phyloP scores from a whole-genome alignment of 495 filamentous ascomycete genomes.

The Xylaria castorea region DNA sequence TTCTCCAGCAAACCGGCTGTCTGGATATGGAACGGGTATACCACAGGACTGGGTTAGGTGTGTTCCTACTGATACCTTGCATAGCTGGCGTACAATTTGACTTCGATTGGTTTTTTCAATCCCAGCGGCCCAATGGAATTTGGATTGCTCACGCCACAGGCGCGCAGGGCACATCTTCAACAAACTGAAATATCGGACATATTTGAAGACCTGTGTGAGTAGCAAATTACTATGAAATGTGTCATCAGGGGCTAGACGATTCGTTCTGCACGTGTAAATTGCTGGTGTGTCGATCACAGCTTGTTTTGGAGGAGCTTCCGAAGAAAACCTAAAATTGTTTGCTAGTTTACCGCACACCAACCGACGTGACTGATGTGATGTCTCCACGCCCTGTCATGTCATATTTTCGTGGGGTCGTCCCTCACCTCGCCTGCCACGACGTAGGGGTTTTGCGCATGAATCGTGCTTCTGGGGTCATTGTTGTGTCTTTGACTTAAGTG shows the following conservation, averaged over 20 bases:
- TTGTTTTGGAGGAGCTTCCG: slow-evolving; percentile 15
- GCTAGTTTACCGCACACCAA: neutral
- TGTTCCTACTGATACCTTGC: slow-evolving; percentile 33
- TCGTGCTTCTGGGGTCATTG: neutral
- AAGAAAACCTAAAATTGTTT: slow-evolving; percentile 8
- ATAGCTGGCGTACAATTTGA: slow-evolving; percentile 35
- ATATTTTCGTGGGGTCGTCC: neutral
- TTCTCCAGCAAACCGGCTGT: neutral
- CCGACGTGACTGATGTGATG: neutral
- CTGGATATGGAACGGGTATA: neutral
- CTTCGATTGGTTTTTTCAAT: slow-evolving; percentile 25
- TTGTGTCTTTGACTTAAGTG: neutral
- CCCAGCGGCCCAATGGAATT: neutral
- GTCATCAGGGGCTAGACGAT: slow-evolving; percentile 4
- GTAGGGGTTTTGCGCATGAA: neutral
- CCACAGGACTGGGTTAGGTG: neutral
- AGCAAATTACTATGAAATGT: slow-evolving; percentile 7
- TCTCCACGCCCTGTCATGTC: neutral
- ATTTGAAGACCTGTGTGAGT: neutral
- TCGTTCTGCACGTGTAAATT: neutral
- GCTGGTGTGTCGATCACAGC: slow-evolving; percentile 11
- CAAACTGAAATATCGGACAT: neutral
- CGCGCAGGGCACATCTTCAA: neutral
- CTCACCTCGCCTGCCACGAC: neutral
- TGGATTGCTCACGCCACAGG: neutral